Evolutionary conservation across 2,329 filamentous ascomycete genomes (phyloP), one percentile per base, ranked within the genome.

Genomic region (Aspergillus novofumigatus): DNA sequence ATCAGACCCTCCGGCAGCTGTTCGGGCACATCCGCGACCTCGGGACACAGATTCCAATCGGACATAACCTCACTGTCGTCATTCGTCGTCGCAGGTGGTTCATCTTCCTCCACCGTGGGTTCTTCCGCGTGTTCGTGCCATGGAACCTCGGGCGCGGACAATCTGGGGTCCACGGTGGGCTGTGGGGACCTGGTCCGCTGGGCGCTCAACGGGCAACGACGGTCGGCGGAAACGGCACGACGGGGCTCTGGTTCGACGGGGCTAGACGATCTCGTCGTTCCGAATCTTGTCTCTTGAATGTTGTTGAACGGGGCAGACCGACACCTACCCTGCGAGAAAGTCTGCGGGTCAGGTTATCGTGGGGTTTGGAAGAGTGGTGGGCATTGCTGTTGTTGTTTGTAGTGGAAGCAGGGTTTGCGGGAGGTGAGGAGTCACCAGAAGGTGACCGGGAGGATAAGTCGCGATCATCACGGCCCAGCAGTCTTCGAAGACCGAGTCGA

Each of bases 281-380:
- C 28, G 91, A 93, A 70, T 89, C 84, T 72, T 93, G 91, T 66
- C 92, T 85, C 73, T 87, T 89, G 75, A 95, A 92, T 0, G 91
- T 95, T 65, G 88, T 85, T 4, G 86, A 80, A 51, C 91, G 84
- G 42, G 91, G 90, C 41, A 96, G 77, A 17, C 88, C 88, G 20
- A 91, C 88, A 17, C 92, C 85, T n/a, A 91, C 90, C 47, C 69
- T 70, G 42, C 70, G 67, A n/a, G 73, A 71, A 49, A 75, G 58
- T 47, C 71, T 69, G 53, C 72, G 72, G 48, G 72, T 70, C 32
- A 76, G 61, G 17, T 68, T 71, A 54, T 68, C 65, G 56, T 68
- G 67, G 51, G 59, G 52, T 59, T 69, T 69, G 53, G 59, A 42
- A 52, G 35, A 62, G 25, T 54, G 53, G 52, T 54, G 57, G 53